Conservation (phyloP, 202 grass and related monocot genomes). For the Setaria viridis region DNA sequence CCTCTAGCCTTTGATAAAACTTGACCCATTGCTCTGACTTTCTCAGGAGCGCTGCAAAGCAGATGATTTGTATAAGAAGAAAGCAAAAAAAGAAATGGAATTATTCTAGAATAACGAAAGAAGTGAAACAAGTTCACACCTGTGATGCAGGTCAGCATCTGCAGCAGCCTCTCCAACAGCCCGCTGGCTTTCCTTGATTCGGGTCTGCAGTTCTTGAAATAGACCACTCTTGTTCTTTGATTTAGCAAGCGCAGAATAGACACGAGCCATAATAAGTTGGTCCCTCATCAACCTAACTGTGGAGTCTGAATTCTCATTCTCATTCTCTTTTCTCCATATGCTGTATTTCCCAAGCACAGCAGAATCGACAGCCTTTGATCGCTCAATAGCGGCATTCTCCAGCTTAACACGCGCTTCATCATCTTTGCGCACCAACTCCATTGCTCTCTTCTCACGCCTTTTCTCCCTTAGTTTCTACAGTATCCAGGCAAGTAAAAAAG, state of each 20-base stretch:
- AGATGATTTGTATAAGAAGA: conserved; percentile 39
- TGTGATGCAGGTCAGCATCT: conserved; percentile 92
- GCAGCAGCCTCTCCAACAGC: conserved; percentile 79
- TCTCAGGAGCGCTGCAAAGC: conserved; percentile 72
- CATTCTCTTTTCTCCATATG: conserved; percentile 95
- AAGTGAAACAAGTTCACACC: conserved; percentile 50
- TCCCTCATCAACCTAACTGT: conserved; percentile 97
- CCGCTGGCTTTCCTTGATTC: conserved; percentile 92
- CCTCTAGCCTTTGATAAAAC: conserved; percentile 84
- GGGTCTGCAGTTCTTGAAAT: conserved; percentile 74
- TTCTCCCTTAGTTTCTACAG: conserved; percentile 88
- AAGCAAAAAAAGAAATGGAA: neutral
- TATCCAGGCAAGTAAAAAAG: conserved; percentile 14
- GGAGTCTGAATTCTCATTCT: conserved; percentile 95
- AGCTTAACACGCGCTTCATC: conserved; percentile 88
- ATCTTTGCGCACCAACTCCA: conserved; percentile 80
- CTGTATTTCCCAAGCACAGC: conserved; percentile 96
- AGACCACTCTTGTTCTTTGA: conserved; percentile 73
- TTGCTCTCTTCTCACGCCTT: conserved; percentile 84
- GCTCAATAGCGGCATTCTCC: conserved; percentile 93
- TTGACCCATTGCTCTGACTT: conserved; percentile 93
- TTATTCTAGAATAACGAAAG: conserved; percentile 11
- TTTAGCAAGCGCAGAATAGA: conserved; percentile 80
- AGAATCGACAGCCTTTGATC: conserved; percentile 91
- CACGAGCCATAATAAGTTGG: conserved; percentile 97